These are phyloP conservation scores for Neofusicoccum umdonicola DNA, from an alignment of 2,329 filamentous ascomycete species.

Conservation along the genomic window DNA sequence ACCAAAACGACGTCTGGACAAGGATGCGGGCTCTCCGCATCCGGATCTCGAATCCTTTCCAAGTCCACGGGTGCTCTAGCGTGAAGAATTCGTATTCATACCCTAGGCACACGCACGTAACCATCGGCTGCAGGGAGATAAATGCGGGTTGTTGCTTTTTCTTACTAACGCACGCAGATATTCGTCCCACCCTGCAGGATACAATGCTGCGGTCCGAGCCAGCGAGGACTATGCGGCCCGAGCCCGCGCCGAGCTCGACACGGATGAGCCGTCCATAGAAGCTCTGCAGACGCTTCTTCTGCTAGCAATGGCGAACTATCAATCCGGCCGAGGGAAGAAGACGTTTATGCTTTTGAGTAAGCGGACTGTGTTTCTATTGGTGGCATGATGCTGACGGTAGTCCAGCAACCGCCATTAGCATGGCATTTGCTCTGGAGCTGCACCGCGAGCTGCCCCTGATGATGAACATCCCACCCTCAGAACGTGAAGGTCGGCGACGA, in stretches of 20 bases:
- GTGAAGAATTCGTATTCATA: conserved; percentile 9
- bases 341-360: conserved; percentile 82
- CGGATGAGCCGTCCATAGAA: conserved; percentile 78
- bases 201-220: conserved; percentile 64
- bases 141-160: neutral
- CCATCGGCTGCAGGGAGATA: neutral
- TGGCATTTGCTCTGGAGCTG: conserved; percentile 78
- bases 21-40: neutral
- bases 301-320: conserved; percentile 72
- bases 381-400: conserved; percentile 21
- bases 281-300: conserved; percentile 72
- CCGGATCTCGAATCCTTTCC: neutral
- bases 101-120: neutral
- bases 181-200: conserved; percentile 63
- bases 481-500: conserved; percentile 74
- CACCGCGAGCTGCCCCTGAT: conserved; percentile 71
- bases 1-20: neutral
- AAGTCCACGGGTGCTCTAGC: neutral
- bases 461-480: conserved; percentile 61
- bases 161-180: conserved; percentile 52
- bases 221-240: conserved; percentile 72
- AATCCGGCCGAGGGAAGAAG: conserved; percentile 76
- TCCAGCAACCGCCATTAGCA: conserved; percentile 71
- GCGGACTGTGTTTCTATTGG: neutral
- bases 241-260: conserved; percentile 68